These are phyloP conservation scores for Rhexocercosporidium sp. DNA, from an alignment of 2,329 filamentous ascomycete species.

Conservation along the genomic window DNA sequence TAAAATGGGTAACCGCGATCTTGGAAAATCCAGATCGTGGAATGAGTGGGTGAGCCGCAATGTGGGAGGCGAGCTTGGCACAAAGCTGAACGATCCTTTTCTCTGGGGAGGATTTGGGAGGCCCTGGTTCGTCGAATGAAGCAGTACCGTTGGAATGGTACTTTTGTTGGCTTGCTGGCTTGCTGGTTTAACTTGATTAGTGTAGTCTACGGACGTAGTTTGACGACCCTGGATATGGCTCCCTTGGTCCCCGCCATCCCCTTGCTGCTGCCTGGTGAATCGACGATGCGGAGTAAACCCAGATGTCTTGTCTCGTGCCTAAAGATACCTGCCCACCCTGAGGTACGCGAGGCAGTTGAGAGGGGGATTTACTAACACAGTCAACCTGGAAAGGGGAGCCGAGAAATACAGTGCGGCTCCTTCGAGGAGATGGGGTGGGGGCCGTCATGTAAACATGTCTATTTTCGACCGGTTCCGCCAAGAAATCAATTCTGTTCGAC, in stretches of 20 bases:
- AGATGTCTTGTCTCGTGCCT: not conserved
- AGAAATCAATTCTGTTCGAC: too few relatives aligned
- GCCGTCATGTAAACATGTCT: too few relatives aligned
- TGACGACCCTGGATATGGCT: not conserved
- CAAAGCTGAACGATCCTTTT: not conserved
- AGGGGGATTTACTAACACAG: too few relatives aligned
- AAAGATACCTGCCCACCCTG: not conserved
- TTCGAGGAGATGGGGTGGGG: too few relatives aligned
- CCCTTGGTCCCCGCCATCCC: not conserved
- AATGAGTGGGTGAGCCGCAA: constrained; percentile 6
- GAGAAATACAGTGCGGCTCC: too few relatives aligned
- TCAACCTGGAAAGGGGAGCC: too few relatives aligned
- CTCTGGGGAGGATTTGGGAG: not conserved
- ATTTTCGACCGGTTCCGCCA: too few relatives aligned
- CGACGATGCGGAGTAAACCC: not conserved
- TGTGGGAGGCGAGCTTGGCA: not conserved
- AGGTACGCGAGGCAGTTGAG: too few relatives aligned
- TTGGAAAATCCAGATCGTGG: not conserved
- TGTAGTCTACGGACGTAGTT: constrained; percentile 4
- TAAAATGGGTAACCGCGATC: constrained; percentile 5
- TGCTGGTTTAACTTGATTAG: not conserved
- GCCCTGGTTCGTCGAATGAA: too few relatives aligned
- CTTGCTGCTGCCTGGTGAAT: too few relatives aligned
- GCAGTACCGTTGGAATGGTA: not conserved
- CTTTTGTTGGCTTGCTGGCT: not conserved